phyloP scores from a whole-genome alignment of 2,329 filamentous ascomycete species.

The Pyrenophora tritici-repentis region DNA sequence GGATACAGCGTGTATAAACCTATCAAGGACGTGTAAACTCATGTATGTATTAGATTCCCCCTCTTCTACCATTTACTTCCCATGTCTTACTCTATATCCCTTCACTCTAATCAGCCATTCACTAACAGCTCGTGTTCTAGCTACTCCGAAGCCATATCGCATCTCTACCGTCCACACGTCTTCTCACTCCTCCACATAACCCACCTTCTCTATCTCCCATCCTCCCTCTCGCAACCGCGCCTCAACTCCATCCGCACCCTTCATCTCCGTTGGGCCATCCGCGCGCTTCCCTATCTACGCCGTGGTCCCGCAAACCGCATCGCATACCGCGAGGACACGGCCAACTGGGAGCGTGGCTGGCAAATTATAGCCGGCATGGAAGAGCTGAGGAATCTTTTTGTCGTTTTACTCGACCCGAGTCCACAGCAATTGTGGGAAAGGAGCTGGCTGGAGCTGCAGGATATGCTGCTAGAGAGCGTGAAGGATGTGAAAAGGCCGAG shows the following conservation, averaged over 20 bases:
- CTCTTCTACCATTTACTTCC: too few species aligned
- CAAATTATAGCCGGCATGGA: conserved; percentile 33
- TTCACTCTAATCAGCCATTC: too few species aligned
- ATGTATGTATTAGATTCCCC: conserved; percentile 28
- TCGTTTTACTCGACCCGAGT: conserved; percentile 37
- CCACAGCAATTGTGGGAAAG: conserved; percentile 36
- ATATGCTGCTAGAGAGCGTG: conserved; percentile 29
- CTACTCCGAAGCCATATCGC: conserved; percentile 38
- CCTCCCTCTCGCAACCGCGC: conserved; percentile 30
- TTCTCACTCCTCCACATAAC: conserved; percentile 44
- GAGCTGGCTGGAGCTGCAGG: conserved; percentile 37
- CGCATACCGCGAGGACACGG: conserved; percentile 44
- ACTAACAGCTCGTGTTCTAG: conserved; percentile 15
- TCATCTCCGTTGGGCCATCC: conserved; percentile 41
- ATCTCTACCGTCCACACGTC: conserved; percentile 36
- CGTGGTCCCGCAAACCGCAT: conserved; percentile 25
- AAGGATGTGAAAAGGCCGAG: conserved; percentile 24
- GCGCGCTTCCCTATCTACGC: conserved; percentile 39
- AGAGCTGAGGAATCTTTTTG: conserved; percentile 31
- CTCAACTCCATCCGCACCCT: conserved; percentile 37
- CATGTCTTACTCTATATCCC: too few species aligned
- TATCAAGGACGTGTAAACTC: conserved; percentile 35
- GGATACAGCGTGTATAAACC: conserved; percentile 11
- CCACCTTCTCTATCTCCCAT: conserved; percentile 42
- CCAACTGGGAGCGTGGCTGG: conserved; percentile 42